A percentile compares a stretch with the other conserved stretches of the same genome.
These are phyloP conservation scores for Camellia granthamiana DNA, from an alignment of 148 eudicot species.

Conservation along the genomic window DNA sequence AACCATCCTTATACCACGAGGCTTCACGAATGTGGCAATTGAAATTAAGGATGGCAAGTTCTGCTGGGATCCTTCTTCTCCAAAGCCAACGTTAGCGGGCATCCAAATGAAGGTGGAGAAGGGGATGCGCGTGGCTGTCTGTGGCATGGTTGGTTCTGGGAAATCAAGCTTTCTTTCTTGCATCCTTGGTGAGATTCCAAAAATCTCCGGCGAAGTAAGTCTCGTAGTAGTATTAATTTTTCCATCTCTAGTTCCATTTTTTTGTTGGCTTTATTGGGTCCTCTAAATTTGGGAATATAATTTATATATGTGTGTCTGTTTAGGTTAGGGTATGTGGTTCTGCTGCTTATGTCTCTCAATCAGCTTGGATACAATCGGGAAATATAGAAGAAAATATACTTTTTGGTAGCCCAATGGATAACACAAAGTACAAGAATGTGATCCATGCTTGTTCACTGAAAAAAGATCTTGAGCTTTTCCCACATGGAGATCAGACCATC, in stretches of 20 bases:
- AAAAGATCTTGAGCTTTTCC: conserved; percentile 78
- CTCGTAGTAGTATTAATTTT: conserved; percentile 5
- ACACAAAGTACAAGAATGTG: conserved; percentile 71
- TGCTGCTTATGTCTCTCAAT: conserved; percentile 94
- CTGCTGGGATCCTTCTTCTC: conserved; percentile 66
- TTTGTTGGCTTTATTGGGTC: conserved; percentile 6
- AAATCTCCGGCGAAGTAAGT: conserved; percentile 89
- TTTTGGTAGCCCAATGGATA: conserved; percentile 91
- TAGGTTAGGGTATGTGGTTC: conserved; percentile 88
- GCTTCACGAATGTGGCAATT: conserved; percentile 52
- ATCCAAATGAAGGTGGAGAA: conserved; percentile 64
- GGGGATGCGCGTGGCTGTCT: conserved; percentile 88
- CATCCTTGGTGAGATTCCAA: conserved; percentile 96
- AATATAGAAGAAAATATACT: conserved; percentile 88
- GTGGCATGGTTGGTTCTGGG: conserved; percentile 93
- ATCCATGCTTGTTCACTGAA: conserved; percentile 79
- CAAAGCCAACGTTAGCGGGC: conserved; percentile 54
- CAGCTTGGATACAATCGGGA: conserved; percentile 99
- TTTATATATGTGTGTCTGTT: conserved; percentile 21
- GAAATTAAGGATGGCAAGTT: conserved; percentile 75
- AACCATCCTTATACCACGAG: conserved; percentile 50
- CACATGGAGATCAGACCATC: conserved; percentile 95
- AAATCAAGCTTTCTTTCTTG: conserved; percentile 91
- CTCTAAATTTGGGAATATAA: not conserved
- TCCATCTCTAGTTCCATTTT: conserved; percentile 8